A percentile compares a stretch with the other conserved stretches of the same genome.
These are phyloP conservation scores for Calonectria ilicicola DNA, from an alignment of 2,329 filamentous ascomycete species.

Conservation along the genomic window DNA sequence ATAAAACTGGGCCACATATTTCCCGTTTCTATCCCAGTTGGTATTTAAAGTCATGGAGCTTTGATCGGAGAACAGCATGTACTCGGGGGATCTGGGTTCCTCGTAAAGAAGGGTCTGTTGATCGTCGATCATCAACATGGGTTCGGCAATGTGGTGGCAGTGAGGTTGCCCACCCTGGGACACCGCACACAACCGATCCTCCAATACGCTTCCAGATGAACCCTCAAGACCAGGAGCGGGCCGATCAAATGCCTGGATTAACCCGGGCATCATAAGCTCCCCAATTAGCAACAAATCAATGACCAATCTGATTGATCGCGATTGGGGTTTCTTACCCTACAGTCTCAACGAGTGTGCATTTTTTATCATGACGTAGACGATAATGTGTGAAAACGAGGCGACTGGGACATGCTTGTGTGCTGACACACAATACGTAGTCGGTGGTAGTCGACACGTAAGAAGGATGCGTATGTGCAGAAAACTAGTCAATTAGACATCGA, in stretches of 20 bases:
- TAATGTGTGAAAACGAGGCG: neutral
- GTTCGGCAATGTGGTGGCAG: neutral
- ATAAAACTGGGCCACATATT: neutral
- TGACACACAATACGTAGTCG: neutral
- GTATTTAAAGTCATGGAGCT: neutral
- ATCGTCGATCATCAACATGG: constrained; percentile 9
- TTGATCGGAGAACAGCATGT: neutral
- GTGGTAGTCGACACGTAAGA: neutral
- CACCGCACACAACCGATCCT: neutral
- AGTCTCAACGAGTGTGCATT: neutral
- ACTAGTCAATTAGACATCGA: neutral
- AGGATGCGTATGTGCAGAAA: neutral
- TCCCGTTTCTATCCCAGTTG: neutral
- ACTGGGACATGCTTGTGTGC: neutral
- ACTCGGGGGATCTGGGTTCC: neutral
- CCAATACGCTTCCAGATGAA: neutral
- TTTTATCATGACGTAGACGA: neutral
- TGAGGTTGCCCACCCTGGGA: neutral
- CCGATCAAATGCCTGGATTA: neutral
- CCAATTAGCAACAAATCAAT: neutral
- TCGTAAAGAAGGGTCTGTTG: neutral
- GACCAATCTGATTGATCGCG: neutral
- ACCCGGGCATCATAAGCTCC: neutral
- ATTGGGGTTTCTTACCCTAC: neutral
- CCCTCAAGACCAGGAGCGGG: neutral